Conservation (phyloP, 306 rosid genomes). For the Cercis canadensis region DNA sequence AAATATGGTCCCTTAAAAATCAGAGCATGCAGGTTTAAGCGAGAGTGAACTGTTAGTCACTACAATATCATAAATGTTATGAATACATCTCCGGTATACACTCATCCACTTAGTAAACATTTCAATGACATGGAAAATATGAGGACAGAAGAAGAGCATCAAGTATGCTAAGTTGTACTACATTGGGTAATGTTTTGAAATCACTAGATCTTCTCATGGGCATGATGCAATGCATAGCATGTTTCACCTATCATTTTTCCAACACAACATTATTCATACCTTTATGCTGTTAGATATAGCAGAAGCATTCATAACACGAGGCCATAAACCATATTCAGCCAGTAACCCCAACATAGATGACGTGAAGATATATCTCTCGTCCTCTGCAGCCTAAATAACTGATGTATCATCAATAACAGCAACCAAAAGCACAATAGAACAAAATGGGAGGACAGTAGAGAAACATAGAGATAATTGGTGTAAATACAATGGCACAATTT, state of each 20-base stretch:
- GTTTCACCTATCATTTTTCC: slow-evolving; percentile 31
- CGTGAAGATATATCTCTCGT: slow-evolving; percentile 84
- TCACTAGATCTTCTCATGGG: slow-evolving; percentile 12
- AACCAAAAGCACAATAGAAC: too few relatives aligned
- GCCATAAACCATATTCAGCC: slow-evolving; percentile 81
- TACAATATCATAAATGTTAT: not conserved
- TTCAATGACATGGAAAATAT: not conserved
- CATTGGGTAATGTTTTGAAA: not conserved
- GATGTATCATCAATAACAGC: slow-evolving; percentile 27
- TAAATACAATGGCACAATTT: not conserved
- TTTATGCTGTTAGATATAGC: slow-evolving; percentile 72
- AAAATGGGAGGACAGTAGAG: too few relatives aligned
- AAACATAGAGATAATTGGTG: not conserved
- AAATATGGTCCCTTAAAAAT: not conserved
- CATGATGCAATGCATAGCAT: slow-evolving; percentile 21
- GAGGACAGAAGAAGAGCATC: not conserved
- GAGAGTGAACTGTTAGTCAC: too few relatives aligned
- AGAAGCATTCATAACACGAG: slow-evolving; percentile 83
- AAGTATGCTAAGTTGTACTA: not conserved
- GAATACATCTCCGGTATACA: not conserved
- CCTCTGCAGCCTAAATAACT: slow-evolving; percentile 70
- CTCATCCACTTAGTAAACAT: not conserved
- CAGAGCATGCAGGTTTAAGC: not conserved
- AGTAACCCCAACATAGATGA: slow-evolving; percentile 88
- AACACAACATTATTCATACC: slow-evolving; percentile 54